Evolutionary conservation across 768 basidiomycete genomes (phyloP).

Genomic region (Rhodosporidiobolus odoratus): DNA sequence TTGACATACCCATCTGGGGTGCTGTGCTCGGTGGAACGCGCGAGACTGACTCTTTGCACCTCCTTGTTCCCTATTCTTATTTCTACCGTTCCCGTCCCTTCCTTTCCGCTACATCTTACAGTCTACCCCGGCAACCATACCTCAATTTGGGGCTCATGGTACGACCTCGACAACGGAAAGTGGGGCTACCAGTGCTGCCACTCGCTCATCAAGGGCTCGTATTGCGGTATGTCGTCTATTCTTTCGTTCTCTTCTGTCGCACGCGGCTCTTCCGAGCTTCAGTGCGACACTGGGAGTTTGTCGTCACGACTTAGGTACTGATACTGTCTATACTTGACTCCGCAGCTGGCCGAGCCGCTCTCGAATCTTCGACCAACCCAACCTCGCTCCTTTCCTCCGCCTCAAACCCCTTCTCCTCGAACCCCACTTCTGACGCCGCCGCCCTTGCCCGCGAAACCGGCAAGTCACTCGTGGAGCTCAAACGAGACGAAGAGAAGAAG

Average conservation of each 20-base stretch:
- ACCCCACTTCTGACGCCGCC: not conserved
- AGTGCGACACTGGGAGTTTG: too few relatives aligned
- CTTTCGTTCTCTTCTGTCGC: not conserved
- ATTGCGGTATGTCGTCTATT: constrained; percentile 40
- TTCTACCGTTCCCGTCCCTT: constrained; percentile 12
- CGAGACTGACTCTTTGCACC: too few relatives aligned
- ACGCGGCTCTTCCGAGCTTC: too few relatives aligned
- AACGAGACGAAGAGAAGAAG: constrained; percentile 53
- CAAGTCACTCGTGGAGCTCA: constrained; percentile 72
- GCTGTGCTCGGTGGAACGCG: too few relatives aligned
- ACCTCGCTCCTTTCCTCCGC: not conserved
- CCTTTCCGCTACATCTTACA: constrained; percentile 44
- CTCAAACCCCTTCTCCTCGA: constrained; percentile 1
- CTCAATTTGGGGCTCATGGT: constrained; percentile 97
- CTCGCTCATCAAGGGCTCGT: constrained; percentile 58
- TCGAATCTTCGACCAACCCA: not conserved
- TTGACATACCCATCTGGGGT: too few relatives aligned
- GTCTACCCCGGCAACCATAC: constrained; percentile 91
- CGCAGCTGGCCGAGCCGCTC: constrained; percentile 34
- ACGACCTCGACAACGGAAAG: constrained; percentile 58
- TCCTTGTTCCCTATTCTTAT: not conserved
- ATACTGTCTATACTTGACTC: too few relatives aligned
- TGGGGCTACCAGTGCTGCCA: constrained; percentile 99
- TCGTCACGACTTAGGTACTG: too few relatives aligned
- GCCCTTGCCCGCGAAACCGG: constrained; percentile 55